Conservation (phyloP, 352 stramenopile species). For the Ophiocytium majus region DNA sequence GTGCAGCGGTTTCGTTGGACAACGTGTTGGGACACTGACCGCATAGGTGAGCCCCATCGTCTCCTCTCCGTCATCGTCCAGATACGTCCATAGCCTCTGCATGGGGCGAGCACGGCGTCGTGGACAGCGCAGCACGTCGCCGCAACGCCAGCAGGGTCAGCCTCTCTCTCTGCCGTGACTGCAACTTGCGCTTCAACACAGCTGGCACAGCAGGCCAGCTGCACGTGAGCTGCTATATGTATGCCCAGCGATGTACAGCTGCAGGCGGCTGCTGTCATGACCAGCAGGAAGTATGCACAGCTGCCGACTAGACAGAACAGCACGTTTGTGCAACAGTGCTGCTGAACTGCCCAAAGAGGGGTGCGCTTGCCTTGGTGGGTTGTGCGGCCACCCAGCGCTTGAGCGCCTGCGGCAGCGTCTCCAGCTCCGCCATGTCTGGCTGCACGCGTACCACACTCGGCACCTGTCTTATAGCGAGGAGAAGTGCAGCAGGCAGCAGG, state of each 20-base stretch:
- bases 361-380: constrained; percentile 42
- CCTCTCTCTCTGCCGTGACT: neutral
- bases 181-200: neutral
- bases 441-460: too few species aligned
- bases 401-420: constrained; percentile 39
- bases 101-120: neutral
- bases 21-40: neutral
- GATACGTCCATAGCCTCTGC: constrained; percentile 42
- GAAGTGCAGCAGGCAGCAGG: too few species aligned
- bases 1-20: neutral
- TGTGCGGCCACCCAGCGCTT: constrained; percentile 33
- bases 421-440: too few species aligned
- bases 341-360: neutral
- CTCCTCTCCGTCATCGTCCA: constrained; percentile 37
- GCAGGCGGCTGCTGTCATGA: neutral
- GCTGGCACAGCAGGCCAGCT: neutral
- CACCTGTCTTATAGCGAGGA: too few species aligned
- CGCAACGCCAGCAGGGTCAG: neutral
- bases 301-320: neutral
- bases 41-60: constrained; percentile 29
- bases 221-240: neutral
- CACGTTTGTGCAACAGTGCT: neutral
- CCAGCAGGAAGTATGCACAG: neutral
- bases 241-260: neutral
- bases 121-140: neutral